Base-by-base conservation (phyloP, 2,329 filamentous ascomycete species). In the Penicillium sp. region DNA sequence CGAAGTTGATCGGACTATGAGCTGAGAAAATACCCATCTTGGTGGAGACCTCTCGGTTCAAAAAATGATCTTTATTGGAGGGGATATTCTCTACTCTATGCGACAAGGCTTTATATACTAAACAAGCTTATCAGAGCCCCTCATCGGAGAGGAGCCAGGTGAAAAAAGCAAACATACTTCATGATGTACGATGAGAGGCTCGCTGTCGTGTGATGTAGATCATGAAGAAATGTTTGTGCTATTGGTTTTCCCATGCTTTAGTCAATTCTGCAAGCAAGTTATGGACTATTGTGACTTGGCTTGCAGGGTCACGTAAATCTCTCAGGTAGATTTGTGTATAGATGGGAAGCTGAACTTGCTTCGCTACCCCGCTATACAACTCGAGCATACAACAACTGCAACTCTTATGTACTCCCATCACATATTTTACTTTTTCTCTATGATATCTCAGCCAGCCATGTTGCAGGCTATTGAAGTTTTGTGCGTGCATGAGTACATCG, bases 1-100 rank as follows among this genome's bases (percentile, higher is more conserved):
- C 37, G n/a, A 65, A 28, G 8, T 51, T 35, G 12, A 55, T 45
- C 37, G 38, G 28, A 30, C 24, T 42, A 9, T 55, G 37, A 33
- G n/a, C 17, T 30, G 37, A 30, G 28, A 9, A 38, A 9, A 28
- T 19, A 26, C 7, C 26, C 53, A 55, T 55, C 7, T 15, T 55
- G n/a, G 19, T 7, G 4, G n/a, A 55, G 33, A 12, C n/a, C 22
- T 26, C 2, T 54, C 33, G 24, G 22, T 54, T 28, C 5, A 22
- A 30, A 51, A 33, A 35, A 51, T 33, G n/a, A 35, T 51, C 30
- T 51, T 51, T n/a, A 35, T 35, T 51, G 28, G 30, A 33, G 49
- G 19, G 49, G 30, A 50, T 35, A 35, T 13, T 8, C 49, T 33
- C 30, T 19, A 35, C 30, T 19, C 9, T 51, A 15, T 35, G 8